Percentiles rank a stretch among this genome's conserved stretches.
phyloP scores from a whole-genome alignment of 208 protist genomes.

The Trypanosoma mega region DNA sequence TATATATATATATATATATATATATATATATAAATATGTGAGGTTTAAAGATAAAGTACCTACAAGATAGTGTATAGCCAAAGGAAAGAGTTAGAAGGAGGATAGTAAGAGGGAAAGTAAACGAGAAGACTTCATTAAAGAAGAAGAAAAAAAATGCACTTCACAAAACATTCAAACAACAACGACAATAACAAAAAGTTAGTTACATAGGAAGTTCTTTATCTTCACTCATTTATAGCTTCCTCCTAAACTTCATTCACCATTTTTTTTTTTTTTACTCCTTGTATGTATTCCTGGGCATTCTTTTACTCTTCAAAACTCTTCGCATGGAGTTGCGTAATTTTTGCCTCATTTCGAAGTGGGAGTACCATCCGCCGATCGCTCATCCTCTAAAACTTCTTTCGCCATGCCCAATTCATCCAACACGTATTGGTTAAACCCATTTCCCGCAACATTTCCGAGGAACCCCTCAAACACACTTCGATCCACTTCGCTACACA shows the following conservation, averaged over 20 bases:
- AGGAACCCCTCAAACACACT: constrained; percentile 63
- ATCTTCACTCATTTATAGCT: not conserved
- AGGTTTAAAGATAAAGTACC: too few relatives aligned
- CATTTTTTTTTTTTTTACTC: not conserved
- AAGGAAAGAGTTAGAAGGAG: too few relatives aligned
- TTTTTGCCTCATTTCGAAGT: not conserved
- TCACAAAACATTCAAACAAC: too few relatives aligned
- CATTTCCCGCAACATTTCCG: constrained; percentile 40
- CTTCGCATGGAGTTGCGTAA: not conserved
- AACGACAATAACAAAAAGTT: constrained; percentile 7
- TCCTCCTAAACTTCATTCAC: not conserved
- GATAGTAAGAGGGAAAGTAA: too few relatives aligned
- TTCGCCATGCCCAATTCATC: constrained; percentile 82
- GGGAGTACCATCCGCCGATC: constrained; percentile 48
- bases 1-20: constrained; percentile 5
- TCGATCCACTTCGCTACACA: constrained; percentile 72
- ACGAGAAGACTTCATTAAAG: too few relatives aligned
- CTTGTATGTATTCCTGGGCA: not conserved
- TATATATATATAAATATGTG: constrained; percentile 11
- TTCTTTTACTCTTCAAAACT: not conserved
- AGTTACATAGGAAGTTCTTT: not conserved
- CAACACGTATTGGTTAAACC: constrained; percentile 83
- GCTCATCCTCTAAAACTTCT: constrained; percentile 50
- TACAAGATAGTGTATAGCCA: too few relatives aligned
- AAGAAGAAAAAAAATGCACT: too few relatives aligned